Base-by-base conservation (phyloP, 768 basidiomycete species). In the Tylopilus rubrobrunneus region DNA sequence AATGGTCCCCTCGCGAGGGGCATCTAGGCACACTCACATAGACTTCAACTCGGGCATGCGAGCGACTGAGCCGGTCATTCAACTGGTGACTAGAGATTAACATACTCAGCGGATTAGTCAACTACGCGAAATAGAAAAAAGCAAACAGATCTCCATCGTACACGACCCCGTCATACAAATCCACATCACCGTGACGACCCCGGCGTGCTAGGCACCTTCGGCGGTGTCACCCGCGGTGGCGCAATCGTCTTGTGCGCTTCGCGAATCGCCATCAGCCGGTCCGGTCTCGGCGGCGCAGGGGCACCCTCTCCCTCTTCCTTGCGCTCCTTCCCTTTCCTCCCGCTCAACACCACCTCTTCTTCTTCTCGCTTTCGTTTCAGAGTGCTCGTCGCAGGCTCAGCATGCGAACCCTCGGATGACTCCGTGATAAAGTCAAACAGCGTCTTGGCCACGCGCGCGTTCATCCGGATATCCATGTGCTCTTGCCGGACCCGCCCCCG, bases 391-490 rank as follows among this genome's bases (percentile, higher is more conserved):
- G 17, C 15, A 33, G 44, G 15, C 1, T 46, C 47, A 0, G 52
- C 33, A 4, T 17, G 1, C 8, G 21, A 56, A 2, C 42, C 1
- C 0, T 11, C 17, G 1, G 45, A 1, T 50, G 65, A 50, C 0
- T 68, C 68, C 44, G 65, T 63, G 55, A 89, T 73, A 57, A 81
- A 86, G 9, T 75, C 73, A 8, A 81, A 62, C 70, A 89, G 69
- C 6, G 77, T 75, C 69, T 76, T 82, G 58, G 76, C 72, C 28
- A 87, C 82, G 7, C 79, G 73, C 2, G 62, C 58, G 56, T 91
- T 91, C 73, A 81, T 75, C 51, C 87, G 76, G 29, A 92, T 79
- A 66, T 91, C 89, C 21, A 74, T 66, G 60, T 89, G 84, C 31
- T 67, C 66, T 36, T 58, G 53, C 28, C 89, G 68, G n/a, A 88